Percentiles rank a stretch among this genome's conserved stretches.
Conservation (phyloP, 495 filamentous ascomycete genomes). For the Articulospora tetracladia region DNA sequence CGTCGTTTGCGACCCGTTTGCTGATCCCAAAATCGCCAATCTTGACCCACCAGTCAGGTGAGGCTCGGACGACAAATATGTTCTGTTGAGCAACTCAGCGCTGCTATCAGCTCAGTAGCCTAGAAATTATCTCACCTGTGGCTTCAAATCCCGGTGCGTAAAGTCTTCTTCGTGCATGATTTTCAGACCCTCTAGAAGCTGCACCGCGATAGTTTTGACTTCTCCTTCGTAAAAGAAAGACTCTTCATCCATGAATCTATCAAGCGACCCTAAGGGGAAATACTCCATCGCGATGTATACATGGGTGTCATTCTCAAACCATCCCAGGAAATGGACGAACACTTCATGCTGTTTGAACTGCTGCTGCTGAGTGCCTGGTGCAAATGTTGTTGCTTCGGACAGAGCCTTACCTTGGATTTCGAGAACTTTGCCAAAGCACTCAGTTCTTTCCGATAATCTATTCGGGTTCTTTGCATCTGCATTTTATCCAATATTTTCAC, state of each 20-base stretch:
- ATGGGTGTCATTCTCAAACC: constrained; percentile 31
- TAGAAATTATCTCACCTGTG: constrained; percentile 32
- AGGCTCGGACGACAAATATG: constrained; percentile 27
- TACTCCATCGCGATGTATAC: constrained; percentile 43
- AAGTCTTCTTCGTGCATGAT: constrained; percentile 46
- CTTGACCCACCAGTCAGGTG: constrained; percentile 41
- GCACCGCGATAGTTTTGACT: constrained; percentile 31
- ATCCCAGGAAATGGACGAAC: constrained; percentile 31
- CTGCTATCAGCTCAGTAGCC: background rate
- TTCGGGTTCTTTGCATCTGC: constrained; percentile 4
- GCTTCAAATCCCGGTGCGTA: constrained; percentile 49
- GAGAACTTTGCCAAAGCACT: constrained; percentile 24
- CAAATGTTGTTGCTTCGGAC: background rate
- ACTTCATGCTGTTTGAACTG: background rate
- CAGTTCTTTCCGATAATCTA: constrained; percentile 26
- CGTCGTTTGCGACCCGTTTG: constrained; percentile 31
- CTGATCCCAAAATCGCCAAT: constrained; percentile 50
- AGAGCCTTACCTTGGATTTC: constrained; percentile 18
- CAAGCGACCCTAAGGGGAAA: constrained; percentile 31
- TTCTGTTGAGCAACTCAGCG: constrained; percentile 30
- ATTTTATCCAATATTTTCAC: constrained; percentile 3
- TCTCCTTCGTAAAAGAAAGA: constrained; percentile 32
- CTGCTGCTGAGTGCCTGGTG: background rate
- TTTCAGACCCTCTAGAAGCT: constrained; percentile 40
- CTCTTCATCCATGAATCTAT: constrained; percentile 22